A percentile compares a stretch with the other conserved stretches of the same genome.
Evolutionary conservation across 2,329 filamentous ascomycete genomes (phyloP).

Genomic region (Xylaria sp.): DNA sequence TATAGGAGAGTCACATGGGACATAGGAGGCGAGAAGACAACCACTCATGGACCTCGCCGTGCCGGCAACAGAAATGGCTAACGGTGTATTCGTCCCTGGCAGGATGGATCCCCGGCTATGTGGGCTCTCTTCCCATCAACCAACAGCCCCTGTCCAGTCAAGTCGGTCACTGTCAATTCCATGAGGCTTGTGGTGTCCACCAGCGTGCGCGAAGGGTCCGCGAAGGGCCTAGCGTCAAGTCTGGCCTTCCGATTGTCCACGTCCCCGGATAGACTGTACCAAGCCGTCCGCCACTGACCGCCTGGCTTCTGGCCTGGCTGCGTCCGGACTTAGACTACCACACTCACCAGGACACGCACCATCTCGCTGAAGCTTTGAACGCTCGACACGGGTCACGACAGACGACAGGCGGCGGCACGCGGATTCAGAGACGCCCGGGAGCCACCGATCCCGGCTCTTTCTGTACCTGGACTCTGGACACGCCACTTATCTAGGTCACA

Average conservation of each 20-base stretch:
- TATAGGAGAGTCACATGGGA: constrained; percentile 13
- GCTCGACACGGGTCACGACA: constrained; percentile 16
- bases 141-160: constrained; percentile 1
- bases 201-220: not conserved
- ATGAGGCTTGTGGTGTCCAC: not conserved
- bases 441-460: constrained; percentile 2
- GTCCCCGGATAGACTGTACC: constrained; percentile 17
- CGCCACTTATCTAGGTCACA: constrained; percentile 11
- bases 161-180: not conserved
- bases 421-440: constrained; percentile 6
- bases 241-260: constrained; percentile 12
- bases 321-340: not conserved
- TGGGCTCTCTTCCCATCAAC: constrained; percentile 8
- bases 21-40: not conserved
- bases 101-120: not conserved
- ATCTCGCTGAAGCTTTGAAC: constrained; percentile 8
- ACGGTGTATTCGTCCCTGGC: constrained; percentile 5
- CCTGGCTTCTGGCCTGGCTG: constrained; percentile 7
- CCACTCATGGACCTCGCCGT: constrained; percentile 1
- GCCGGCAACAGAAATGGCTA: constrained; percentile 5
- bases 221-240: constrained; percentile 30
- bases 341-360: not conserved
- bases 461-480: constrained; percentile 7
- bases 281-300: constrained; percentile 30
- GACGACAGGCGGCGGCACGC: constrained; percentile 12